A percentile compares a stretch with the other conserved stretches of the same genome.
These are phyloP conservation scores for Cyberlindnera maritima DNA, from an alignment of 805 yeast genomes.

Conservation along the genomic window DNA sequence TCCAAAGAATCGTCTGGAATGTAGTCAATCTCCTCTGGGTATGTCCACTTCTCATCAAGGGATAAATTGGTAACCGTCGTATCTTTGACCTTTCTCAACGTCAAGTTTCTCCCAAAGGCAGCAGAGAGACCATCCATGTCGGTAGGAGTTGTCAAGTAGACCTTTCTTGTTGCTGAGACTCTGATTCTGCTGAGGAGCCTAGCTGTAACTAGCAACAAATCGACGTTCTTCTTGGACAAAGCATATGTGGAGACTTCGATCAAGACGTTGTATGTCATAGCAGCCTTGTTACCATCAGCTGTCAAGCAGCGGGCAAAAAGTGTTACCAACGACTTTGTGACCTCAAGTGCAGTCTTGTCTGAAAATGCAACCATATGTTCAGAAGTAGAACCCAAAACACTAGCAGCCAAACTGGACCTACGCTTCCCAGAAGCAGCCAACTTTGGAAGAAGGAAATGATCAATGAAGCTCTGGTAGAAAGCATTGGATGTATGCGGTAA, in stretches of 20 bases:
- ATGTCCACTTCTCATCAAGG: conserved; percentile 47
- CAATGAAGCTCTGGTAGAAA: conserved; percentile 24
- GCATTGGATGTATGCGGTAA: conserved; percentile 7
- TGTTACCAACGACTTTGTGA: conserved; percentile 27
- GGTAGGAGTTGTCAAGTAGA: conserved; percentile 49
- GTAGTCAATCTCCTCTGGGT: conserved; percentile 54
- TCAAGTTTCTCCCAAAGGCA: conserved; percentile 49
- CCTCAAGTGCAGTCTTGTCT: conserved; percentile 15
- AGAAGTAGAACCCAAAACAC: conserved; percentile 5
- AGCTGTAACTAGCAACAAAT: conserved; percentile 44
- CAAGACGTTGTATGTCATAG: conserved; percentile 24
- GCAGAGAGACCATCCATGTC: conserved; percentile 69
- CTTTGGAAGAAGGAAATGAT: conserved; percentile 26
- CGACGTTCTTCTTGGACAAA: conserved; percentile 33
- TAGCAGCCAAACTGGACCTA: conserved; percentile 29
- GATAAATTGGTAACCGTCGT: conserved; percentile 16
- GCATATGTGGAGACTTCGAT: conserved; percentile 35
- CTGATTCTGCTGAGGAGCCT: conserved; percentile 56
- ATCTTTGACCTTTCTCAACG: conserved; percentile 25
- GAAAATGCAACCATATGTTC: conserved; percentile 4
- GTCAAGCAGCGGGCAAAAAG: conserved; percentile 26
- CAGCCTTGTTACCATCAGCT: conserved; percentile 29
- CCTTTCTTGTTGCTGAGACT: conserved; percentile 39
- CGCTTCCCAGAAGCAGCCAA: conserved; percentile 14
- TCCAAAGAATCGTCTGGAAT: conserved; percentile 44